Conservation (phyloP, 495 filamentous ascomycete species). For the Aspergillus steynii region DNA sequence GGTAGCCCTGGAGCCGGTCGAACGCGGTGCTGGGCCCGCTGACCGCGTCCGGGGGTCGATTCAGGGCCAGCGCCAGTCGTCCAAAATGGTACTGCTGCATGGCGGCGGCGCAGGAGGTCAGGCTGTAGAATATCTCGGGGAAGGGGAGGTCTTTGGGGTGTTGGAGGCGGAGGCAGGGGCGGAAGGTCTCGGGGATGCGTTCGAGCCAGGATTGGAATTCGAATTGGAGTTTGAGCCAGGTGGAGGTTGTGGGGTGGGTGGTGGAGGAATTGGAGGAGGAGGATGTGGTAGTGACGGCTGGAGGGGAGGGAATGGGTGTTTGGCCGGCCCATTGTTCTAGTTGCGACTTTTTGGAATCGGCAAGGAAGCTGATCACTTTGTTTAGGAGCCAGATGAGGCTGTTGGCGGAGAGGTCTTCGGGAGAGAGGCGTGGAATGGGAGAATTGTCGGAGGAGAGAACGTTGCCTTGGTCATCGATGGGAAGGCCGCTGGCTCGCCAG, state of each 20-base stretch:
- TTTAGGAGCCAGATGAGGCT: slow-evolving; percentile 37
- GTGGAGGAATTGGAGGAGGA: slow-evolving; percentile 5
- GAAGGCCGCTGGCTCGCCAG: slow-evolving; percentile 40
- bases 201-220: slow-evolving; percentile 47
- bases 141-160: slow-evolving; percentile 38
- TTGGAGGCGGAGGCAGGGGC: slow-evolving; percentile 41
- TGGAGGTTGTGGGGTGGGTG: slow-evolving; percentile 27
- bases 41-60: slow-evolving; percentile 37
- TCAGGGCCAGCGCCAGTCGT: slow-evolving; percentile 38
- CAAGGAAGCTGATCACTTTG: slow-evolving; percentile 43
- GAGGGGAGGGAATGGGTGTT: slow-evolving; percentile 14
- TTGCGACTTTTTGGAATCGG: slow-evolving; percentile 36
- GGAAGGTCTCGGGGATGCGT: slow-evolving; percentile 42
- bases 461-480: slow-evolving; percentile 31
- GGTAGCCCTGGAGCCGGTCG: slow-evolving; percentile 41
- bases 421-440: slow-evolving; percentile 9
- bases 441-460: slow-evolving; percentile 3
- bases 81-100: slow-evolving; percentile 48
- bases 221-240: slow-evolving; percentile 41
- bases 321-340: slow-evolving; percentile 37
- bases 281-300: slow-evolving; percentile 9
- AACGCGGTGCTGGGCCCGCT: slow-evolving; percentile 40
- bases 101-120: slow-evolving; percentile 35
- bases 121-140: slow-evolving; percentile 39
- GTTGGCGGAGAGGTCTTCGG: slow-evolving; percentile 40